Evolutionary conservation across 495 filamentous ascomycete genomes (phyloP).

Genomic region (Physcia stellaris): DNA sequence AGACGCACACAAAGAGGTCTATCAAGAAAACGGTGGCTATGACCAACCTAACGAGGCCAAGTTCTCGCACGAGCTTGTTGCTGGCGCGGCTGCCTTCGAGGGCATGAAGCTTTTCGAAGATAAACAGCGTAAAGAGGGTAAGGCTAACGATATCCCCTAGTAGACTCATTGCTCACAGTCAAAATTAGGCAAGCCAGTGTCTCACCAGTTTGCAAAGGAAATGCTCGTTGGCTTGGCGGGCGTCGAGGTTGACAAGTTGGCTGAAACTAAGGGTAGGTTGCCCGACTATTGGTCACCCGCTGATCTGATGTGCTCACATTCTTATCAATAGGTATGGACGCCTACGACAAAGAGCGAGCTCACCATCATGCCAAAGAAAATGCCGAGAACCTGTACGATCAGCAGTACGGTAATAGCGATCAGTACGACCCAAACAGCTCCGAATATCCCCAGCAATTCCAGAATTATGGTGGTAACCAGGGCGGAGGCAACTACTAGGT

Average conservation of each 20-base stretch:
- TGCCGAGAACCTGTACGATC: constrained; percentile 48
- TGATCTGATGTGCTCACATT: neutral
- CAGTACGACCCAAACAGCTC: constrained; percentile 31
- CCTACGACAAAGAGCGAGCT: constrained; percentile 50
- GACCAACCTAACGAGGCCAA: constrained; percentile 28
- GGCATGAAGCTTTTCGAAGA: constrained; percentile 73
- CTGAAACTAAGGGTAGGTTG: constrained; percentile 54
- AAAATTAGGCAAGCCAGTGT: constrained; percentile 53
- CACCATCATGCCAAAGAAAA: constrained; percentile 54
- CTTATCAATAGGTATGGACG: constrained; percentile 32
- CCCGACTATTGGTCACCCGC: no score
- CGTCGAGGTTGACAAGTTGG: constrained; percentile 64
- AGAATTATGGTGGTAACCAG: constrained; percentile 4
- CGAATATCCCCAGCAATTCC: constrained; percentile 21
- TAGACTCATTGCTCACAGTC: neutral
- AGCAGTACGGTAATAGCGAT: constrained; percentile 39
- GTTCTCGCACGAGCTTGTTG: constrained; percentile 60
- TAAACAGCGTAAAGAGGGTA: constrained; percentile 58
- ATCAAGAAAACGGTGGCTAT: constrained; percentile 25
- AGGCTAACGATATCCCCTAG: constrained; percentile 3
- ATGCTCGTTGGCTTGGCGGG: constrained; percentile 55
- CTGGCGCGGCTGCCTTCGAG: constrained; percentile 65
- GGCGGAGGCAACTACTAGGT: neutral
- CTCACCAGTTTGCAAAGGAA: constrained; percentile 68
- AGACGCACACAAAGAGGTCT: constrained; percentile 46